Conservation (phyloP, 345 rosid species). For the Moricandia moricandioides region DNA sequence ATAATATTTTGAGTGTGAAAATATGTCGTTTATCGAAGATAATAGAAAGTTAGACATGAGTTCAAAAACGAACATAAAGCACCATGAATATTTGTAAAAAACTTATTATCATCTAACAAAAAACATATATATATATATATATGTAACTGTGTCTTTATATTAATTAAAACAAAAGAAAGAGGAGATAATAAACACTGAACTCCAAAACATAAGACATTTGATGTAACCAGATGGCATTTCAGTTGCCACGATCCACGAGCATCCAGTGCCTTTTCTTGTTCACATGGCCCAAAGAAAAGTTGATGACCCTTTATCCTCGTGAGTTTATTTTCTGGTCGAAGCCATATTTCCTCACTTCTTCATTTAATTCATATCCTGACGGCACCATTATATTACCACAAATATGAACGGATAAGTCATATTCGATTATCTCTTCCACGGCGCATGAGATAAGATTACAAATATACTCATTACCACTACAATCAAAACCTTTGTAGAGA, state of each 20-base stretch:
- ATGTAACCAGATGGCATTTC: constrained; percentile 10
- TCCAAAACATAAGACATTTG: constrained; percentile 2
- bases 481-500: background rate
- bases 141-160: no score
- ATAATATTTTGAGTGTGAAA: no score
- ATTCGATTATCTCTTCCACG: background rate
- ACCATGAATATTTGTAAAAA: no score
- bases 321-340: constrained; percentile 6
- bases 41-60: no score
- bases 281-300: constrained; percentile 29
- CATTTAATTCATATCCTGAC: constrained; percentile 7
- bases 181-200: background rate
- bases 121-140: no score
- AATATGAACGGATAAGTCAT: background rate
- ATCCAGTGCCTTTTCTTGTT: constrained; percentile 11
- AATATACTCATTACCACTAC: constrained; percentile 1
- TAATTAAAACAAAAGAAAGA: background rate
- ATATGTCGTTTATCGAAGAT: no score
- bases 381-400: background rate
- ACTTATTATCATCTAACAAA: no score
- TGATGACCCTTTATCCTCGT: constrained; percentile 21
- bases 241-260: constrained; percentile 11
- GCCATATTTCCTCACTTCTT: constrained; percentile 18
- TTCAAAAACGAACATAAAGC: no score
- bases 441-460: background rate